These are phyloP conservation scores for Cucurbita argyrosperma DNA, from an alignment of 306 rosid species.

Conservation along the genomic window DNA sequence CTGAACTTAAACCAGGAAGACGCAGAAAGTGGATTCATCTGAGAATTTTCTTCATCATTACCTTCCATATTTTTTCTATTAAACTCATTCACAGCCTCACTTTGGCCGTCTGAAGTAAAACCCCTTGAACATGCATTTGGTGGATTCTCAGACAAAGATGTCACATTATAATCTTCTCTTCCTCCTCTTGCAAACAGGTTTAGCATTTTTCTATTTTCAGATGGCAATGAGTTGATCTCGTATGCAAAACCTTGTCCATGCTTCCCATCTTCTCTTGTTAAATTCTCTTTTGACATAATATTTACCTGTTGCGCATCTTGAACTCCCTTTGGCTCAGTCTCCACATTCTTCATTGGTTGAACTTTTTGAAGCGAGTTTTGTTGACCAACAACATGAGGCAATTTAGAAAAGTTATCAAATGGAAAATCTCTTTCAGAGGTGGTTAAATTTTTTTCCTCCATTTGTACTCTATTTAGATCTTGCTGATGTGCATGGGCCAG, in stretches of 20 bases:
- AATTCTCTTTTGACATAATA: slow-evolving; percentile 15
- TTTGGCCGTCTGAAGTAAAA: slow-evolving; percentile 14
- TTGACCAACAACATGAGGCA: slow-evolving; percentile 13
- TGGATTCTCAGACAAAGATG: slow-evolving; percentile 9
- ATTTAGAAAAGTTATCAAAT: slow-evolving; percentile 10
- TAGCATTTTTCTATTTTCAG: slow-evolving; percentile 11
- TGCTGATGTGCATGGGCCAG: slow-evolving; percentile 18
- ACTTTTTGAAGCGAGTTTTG: slow-evolving; percentile 18
- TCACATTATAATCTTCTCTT: slow-evolving; percentile 21
- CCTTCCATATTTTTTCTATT: slow-evolving; percentile 12
- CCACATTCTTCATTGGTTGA: slow-evolving; percentile 21
- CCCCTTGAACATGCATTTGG: slow-evolving; percentile 16
- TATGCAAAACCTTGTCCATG: slow-evolving; percentile 17
- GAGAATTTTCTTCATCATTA: slow-evolving; percentile 15
- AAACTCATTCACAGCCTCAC: slow-evolving; percentile 18
- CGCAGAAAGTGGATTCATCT: slow-evolving; percentile 9
- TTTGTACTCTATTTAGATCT: slow-evolving; percentile 13
- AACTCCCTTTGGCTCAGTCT: slow-evolving; percentile 15
- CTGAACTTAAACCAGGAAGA: slow-evolving; percentile 28
- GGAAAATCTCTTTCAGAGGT: slow-evolving; percentile 15
- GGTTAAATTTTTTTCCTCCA: slow-evolving; percentile 8
- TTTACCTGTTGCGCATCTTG: slow-evolving; percentile 13
- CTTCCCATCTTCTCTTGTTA: slow-evolving; percentile 10
- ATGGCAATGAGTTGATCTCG: slow-evolving; percentile 5
- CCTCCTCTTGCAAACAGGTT: slow-evolving; percentile 20